A percentile compares a stretch with the other conserved stretches of the same genome.
Evolutionary conservation across 1,139 yeast species (phyloP).

Genomic region (Candida smagusa): DNA sequence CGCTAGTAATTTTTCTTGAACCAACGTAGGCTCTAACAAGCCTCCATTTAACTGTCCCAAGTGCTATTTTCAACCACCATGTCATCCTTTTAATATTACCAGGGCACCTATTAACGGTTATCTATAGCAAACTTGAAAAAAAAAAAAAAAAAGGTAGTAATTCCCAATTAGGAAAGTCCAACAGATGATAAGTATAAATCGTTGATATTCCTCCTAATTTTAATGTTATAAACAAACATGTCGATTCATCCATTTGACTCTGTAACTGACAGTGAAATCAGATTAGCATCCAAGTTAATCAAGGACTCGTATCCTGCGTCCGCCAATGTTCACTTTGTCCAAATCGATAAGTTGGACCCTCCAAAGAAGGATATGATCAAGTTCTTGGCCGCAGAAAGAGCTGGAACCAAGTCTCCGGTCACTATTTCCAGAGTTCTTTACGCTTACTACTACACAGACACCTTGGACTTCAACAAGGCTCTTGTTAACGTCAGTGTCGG

Average conservation of each 20-base stretch:
- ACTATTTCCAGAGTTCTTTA: conserved; percentile 63
- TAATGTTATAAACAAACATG: conserved; percentile 1
- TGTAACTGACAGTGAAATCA: conserved; percentile 62
- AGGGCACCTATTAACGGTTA: neutral
- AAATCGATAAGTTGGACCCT: conserved; percentile 73
- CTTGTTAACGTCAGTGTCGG: conserved; percentile 65
- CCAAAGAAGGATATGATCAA: conserved; percentile 73
- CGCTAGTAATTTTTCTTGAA: no score
- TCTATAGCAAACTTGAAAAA: neutral
- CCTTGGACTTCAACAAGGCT: conserved; percentile 64
- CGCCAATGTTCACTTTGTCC: conserved; percentile 63
- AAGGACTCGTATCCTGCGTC: conserved; percentile 52
- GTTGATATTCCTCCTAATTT: neutral
- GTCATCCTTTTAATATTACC: neutral
- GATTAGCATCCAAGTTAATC: conserved; percentile 59
- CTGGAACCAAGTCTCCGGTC: conserved; percentile 53
- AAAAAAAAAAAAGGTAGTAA: no score
- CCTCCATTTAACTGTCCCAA: no score
- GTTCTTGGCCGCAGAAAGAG: conserved; percentile 66
- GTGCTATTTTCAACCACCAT: no score
- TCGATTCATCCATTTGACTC: conserved; percentile 60
- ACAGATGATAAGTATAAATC: neutral
- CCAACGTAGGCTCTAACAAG: no score
- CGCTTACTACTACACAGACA: conserved; percentile 61
- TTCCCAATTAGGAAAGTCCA: conserved; percentile 1